phyloP scores from a whole-genome alignment of 2,329 filamentous ascomycete genomes.

The Pseudodiploospora longispora region DNA sequence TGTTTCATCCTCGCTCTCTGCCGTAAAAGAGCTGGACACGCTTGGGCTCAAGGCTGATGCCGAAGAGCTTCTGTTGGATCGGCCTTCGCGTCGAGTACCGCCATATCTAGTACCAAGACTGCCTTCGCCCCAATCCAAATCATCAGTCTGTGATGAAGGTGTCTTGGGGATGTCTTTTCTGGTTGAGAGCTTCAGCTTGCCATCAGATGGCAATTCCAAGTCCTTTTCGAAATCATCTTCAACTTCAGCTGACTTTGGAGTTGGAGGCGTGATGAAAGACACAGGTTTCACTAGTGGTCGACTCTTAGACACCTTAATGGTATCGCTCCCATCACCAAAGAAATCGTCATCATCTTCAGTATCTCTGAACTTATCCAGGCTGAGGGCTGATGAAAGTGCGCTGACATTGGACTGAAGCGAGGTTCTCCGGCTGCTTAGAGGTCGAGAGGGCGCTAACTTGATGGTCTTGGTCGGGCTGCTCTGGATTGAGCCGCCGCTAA shows the following conservation, averaged over 20 bases:
- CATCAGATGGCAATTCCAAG: slow-evolving; percentile 61
- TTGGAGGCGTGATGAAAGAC: slow-evolving; percentile 48
- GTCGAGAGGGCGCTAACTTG: slow-evolving; percentile 16
- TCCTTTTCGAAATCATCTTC: slow-evolving; percentile 67
- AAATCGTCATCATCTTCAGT: slow-evolving; percentile 54
- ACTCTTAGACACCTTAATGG: slow-evolving; percentile 60
- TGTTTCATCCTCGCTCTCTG: slow-evolving; percentile 89
- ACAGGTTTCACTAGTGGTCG: slow-evolving; percentile 43
- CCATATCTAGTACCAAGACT: slow-evolving; percentile 86
- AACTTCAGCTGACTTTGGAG: slow-evolving; percentile 38
- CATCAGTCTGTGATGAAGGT: slow-evolving; percentile 55
- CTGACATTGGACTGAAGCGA: slow-evolving; percentile 25
- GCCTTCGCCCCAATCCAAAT: slow-evolving; percentile 90
- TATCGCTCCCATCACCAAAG: slow-evolving; percentile 55
- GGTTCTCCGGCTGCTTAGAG: slow-evolving; percentile 20
- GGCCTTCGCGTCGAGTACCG: slow-evolving; percentile 72
- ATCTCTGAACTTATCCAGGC: slow-evolving; percentile 58
- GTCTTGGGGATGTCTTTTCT: slow-evolving; percentile 55
- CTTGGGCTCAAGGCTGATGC: slow-evolving; percentile 87
- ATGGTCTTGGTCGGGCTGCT: slow-evolving; percentile 41
- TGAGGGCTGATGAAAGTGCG: slow-evolving; percentile 38
- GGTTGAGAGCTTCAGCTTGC: slow-evolving; percentile 56
- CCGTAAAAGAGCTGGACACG: slow-evolving; percentile 80
- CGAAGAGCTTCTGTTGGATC: slow-evolving; percentile 76
- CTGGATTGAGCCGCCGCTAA: slow-evolving; percentile 48